phyloP scores from a whole-genome alignment of 306 rosid species.

The Gastrolobium bilobum region DNA sequence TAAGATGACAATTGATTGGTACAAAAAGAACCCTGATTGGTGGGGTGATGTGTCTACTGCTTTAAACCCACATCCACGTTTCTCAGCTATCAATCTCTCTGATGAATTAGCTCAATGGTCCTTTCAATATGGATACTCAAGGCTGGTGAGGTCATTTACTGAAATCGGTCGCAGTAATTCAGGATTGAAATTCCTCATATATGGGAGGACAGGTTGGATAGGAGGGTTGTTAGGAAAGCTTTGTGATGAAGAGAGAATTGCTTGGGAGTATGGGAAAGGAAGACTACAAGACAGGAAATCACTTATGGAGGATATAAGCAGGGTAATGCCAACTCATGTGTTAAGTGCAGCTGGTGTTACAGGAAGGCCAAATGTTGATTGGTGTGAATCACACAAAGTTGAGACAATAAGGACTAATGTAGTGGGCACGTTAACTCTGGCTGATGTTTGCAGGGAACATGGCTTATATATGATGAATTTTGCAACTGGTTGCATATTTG shows the following conservation, averaged over 20 bases:
- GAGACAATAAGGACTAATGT: conserved; percentile 76
- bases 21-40: conserved; percentile 68
- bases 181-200: conserved; percentile 67
- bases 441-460: conserved; percentile 72
- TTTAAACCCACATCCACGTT: conserved; percentile 69
- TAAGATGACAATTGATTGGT: conserved; percentile 74
- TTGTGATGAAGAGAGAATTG: conserved; percentile 64
- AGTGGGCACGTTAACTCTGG: conserved; percentile 68
- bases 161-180: conserved; percentile 40
- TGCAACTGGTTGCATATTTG: conserved; percentile 85
- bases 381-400: conserved; percentile 78
- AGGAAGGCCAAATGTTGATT: conserved; percentile 83
- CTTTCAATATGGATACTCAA: conserved; percentile 58
- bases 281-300: conserved; percentile 70
- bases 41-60: conserved; percentile 85
- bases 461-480: conserved; percentile 70
- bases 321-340: conserved; percentile 70
- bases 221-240: conserved; percentile 74
- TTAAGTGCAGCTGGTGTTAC: conserved; percentile 81
- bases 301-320: conserved; percentile 63
- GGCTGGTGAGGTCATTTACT: conserved; percentile 61
- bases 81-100: conserved; percentile 59
- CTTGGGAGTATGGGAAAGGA: conserved; percentile 71
- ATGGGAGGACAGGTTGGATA: conserved; percentile 82
- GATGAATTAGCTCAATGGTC: conserved; percentile 65